phyloP scores from a whole-genome alignment of 441 rosid genomes.

The Populus trichocarpa region DNA sequence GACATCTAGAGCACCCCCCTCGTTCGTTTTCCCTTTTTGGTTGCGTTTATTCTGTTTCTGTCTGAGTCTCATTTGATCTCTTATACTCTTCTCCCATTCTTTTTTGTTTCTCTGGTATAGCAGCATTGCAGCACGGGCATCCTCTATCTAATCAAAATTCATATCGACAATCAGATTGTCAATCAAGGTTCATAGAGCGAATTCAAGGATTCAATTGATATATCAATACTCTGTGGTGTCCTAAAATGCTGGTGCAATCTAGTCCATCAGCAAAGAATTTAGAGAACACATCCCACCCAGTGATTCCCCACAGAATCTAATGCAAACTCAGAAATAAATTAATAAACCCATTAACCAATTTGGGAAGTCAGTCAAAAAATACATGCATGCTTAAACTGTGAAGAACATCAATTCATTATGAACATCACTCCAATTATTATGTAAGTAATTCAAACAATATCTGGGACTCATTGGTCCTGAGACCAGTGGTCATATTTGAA shows the following conservation, averaged over 20 bases:
- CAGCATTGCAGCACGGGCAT: constrained; percentile 93
- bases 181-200: background rate
- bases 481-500: background rate
- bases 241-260: background rate
- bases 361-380: background rate
- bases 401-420: too few relatives aligned
- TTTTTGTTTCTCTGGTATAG: constrained; percentile 66
- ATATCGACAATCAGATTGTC: background rate
- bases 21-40: constrained; percentile 52
- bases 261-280: background rate
- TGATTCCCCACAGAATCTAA: background rate
- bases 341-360: background rate
- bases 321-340: background rate
- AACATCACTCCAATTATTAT: too few relatives aligned
- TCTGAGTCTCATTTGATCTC: constrained; percentile 54
- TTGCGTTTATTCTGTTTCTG: constrained; percentile 67
- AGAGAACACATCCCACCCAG: background rate
- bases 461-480: background rate
- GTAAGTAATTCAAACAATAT: background rate
- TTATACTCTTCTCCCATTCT: constrained; percentile 72
- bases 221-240: background rate
- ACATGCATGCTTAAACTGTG: background rate
- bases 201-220: background rate
- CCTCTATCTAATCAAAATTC: constrained; percentile 53
- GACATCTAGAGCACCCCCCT: constrained; percentile 16